A percentile compares a stretch with the other conserved stretches of the same genome.
Evolutionary conservation across 768 basidiomycete genomes (phyloP).

Genomic region (Kwoniella sp.): DNA sequence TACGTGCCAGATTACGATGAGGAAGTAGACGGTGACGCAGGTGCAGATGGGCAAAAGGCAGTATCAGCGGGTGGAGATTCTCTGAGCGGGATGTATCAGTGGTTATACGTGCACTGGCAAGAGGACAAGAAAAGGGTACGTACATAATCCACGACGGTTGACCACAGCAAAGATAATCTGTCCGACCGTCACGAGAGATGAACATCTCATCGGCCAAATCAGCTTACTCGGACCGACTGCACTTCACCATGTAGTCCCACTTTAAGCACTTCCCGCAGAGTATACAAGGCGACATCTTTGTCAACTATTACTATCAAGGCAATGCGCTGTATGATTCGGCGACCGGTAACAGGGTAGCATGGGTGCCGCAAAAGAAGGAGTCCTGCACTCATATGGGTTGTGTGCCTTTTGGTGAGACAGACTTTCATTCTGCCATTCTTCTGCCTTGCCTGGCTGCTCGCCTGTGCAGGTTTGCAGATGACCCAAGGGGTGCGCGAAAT

Average conservation of each 20-base stretch:
- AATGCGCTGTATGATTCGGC: slow-evolving; percentile 9
- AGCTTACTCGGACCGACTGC: background rate
- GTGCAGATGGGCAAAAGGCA: background rate
- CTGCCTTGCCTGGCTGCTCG: background rate
- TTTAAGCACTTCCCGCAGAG: slow-evolving; percentile 1
- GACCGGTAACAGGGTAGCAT: slow-evolving; percentile 3
- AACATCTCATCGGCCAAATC: too few relatives aligned
- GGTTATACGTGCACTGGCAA: slow-evolving; percentile 38
- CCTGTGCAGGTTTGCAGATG: background rate
- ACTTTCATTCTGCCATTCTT: background rate
- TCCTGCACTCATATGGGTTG: slow-evolving; percentile 6
- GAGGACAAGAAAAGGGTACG: slow-evolving; percentile 29
- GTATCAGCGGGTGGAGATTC: slow-evolving; percentile 3
- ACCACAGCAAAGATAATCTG: too few relatives aligned
- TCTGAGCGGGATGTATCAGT: slow-evolving; percentile 19
- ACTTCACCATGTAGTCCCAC: slow-evolving; percentile 3
- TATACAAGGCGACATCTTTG: slow-evolving; percentile 9
- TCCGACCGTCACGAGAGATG: too few relatives aligned
- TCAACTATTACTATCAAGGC: slow-evolving; percentile 13
- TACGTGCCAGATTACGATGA: background rate
- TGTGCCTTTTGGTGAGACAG: slow-evolving; percentile 1
- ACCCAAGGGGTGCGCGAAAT: background rate
- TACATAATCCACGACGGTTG: background rate
- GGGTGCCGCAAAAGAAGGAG: background rate
- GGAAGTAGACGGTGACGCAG: background rate